phyloP scores from a whole-genome alignment of 148 eudicot species.

The Oxyria digyna region DNA sequence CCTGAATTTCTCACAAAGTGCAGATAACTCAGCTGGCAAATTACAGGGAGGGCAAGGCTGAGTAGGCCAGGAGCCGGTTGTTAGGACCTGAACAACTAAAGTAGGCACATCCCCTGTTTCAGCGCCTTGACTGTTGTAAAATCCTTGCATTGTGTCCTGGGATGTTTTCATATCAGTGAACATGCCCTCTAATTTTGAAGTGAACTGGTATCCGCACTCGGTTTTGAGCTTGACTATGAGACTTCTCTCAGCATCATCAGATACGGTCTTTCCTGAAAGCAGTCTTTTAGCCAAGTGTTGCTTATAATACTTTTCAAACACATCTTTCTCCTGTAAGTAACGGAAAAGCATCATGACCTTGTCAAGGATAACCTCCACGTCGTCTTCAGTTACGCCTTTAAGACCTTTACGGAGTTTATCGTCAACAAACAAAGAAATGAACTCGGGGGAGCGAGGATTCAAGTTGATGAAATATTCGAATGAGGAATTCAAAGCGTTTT shows the following conservation, averaged over 20 bases:
- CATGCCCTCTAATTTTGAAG: constrained; percentile 81
- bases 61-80: constrained; percentile 87
- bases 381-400: constrained; percentile 67
- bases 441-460: constrained; percentile 62
- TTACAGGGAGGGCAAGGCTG: constrained; percentile 67
- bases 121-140: constrained; percentile 42
- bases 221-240: constrained; percentile 67
- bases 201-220: constrained; percentile 81
- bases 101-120: constrained; percentile 58
- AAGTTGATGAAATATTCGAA: constrained; percentile 67
- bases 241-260: constrained; percentile 83
- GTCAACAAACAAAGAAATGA: constrained; percentile 67
- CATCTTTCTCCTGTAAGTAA: constrained; percentile 77
- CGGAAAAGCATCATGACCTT: constrained; percentile 75
- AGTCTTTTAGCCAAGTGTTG: constrained; percentile 82
- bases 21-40: constrained; percentile 57
- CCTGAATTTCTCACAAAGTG: constrained; percentile 67
- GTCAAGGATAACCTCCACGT: constrained; percentile 53
- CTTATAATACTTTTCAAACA: constrained; percentile 68
- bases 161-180: constrained; percentile 84
- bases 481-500: constrained; percentile 66
- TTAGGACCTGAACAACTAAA: constrained; percentile 60
- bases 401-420: constrained; percentile 67
- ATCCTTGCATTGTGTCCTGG: constrained; percentile 78
- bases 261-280: constrained; percentile 62